Evolutionary conservation across 495 filamentous ascomycete species (phyloP), one percentile per base, ranked within the genome.

Genomic region (Penicillium maclennaniae): DNA sequence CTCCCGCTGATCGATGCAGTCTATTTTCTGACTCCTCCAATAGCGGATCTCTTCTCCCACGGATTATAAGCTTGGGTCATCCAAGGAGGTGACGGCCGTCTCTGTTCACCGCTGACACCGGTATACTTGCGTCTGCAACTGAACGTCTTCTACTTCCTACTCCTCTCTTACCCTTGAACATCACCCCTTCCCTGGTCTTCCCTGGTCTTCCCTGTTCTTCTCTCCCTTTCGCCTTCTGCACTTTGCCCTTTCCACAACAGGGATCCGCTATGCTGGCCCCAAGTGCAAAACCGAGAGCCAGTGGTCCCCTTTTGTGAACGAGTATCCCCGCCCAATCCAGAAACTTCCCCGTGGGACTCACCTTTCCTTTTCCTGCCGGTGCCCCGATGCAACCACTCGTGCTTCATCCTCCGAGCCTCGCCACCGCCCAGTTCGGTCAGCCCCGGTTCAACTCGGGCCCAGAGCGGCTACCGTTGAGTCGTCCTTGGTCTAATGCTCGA

Each of bases 401-500:
- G 59, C 71, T 77, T 59, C 69, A 71, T 48, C 72, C 71, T 52
- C 67, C 72, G 54, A 71, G 71, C 64, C 69, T 74, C 57, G 65
- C 67, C 58, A 60, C 68, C 25, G 51, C 69, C 50, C 71, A 72
- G 42, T 74, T 77, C 49, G 72, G 72, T 63, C 72, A 68, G 34
- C 56, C 67, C 54, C 63, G 66, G 59, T 75, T 72, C 58, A 65
- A 66, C 56, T 58, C 66, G 66, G 82, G 86, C 69, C 79, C 84
- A 68, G 80, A 84, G 68, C 79, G 80, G 72, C 81, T 84, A 65
- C 74, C 80, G 70, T 82, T 88, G 66, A 85, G 87, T 76, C 77
- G 85, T 71, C 77, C 79, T 69, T 80, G 83, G 78, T 76, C 80
- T 68, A 82, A 85, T 82, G 79, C 81, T 80, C 69, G 83, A 79